Evolutionary conservation across 1,139 yeast genomes (phyloP).

Genomic region (Wickerhamomyces sp.): DNA sequence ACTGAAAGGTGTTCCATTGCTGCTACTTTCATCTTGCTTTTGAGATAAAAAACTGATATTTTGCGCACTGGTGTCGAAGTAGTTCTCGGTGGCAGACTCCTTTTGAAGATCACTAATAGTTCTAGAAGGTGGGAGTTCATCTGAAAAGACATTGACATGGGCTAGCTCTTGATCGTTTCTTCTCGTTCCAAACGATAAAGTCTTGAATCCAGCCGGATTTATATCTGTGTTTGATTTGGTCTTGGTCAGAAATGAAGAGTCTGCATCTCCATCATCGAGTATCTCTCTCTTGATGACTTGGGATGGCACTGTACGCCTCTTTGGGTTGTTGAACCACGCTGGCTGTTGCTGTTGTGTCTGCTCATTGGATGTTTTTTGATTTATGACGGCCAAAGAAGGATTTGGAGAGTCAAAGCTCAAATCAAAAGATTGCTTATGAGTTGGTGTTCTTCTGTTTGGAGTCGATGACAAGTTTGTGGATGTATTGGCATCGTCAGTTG

Average conservation of each 20-base stretch:
- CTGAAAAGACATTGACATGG: slow-evolving; percentile 22
- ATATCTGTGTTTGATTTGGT: slow-evolving; percentile 10
- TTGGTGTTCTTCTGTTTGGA: slow-evolving; percentile 22
- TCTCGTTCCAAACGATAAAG: slow-evolving; percentile 32
- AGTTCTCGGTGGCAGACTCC: slow-evolving; percentile 19
- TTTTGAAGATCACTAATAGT: slow-evolving; percentile 21
- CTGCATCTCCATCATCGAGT: slow-evolving; percentile 27
- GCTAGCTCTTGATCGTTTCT: slow-evolving; percentile 20
- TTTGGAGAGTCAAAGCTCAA: slow-evolving; percentile 14
- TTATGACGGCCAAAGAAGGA: slow-evolving; percentile 19
- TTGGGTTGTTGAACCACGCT: slow-evolving; percentile 50
- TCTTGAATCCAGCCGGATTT: slow-evolving; percentile 25
- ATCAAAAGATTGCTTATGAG: slow-evolving; percentile 17
- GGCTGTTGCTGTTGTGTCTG: slow-evolving; percentile 28
- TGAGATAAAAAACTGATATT: slow-evolving; percentile 6
- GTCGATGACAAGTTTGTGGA: slow-evolving; percentile 9
- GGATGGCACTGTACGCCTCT: slow-evolving; percentile 55
- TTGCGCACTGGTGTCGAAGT: slow-evolving; percentile 5
- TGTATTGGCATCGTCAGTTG: slow-evolving; percentile 15
- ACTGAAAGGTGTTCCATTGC: slow-evolving; percentile 2
- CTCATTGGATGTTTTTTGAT: slow-evolving; percentile 17
- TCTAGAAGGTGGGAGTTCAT: slow-evolving; percentile 23
- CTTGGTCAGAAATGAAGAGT: slow-evolving; percentile 22
- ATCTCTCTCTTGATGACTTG: slow-evolving; percentile 37
- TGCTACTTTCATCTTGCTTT: slow-evolving; percentile 3